A percentile compares a stretch with the other conserved stretches of the same genome.
Evolutionary conservation across 306 rosid genomes (phyloP).

Genomic region (Rosa rugosa): DNA sequence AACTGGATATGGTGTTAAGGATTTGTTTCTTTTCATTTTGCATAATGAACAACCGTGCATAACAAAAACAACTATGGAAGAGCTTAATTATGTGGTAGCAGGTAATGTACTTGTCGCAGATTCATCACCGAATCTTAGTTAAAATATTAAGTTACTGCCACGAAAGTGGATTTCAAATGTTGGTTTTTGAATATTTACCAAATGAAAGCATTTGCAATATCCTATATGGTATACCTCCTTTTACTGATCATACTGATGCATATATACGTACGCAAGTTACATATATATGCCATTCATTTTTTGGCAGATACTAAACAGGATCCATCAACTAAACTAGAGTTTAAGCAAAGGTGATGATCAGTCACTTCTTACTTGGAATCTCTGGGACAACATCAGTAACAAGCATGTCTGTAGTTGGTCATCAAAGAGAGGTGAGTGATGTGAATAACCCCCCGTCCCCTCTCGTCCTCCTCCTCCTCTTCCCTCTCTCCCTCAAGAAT

Average conservation of each 20-base stretch:
- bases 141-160: too few relatives aligned
- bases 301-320: slow-evolving; percentile 27
- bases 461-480: too few relatives aligned
- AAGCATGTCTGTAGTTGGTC: too few relatives aligned
- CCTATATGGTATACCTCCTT: slow-evolving; percentile 38
- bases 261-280: not conserved
- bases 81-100: slow-evolving; percentile 18
- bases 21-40: not conserved
- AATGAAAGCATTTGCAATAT: slow-evolving; percentile 43
- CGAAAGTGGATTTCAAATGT: slow-evolving; percentile 46
- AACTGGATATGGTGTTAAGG: not conserved
- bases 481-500: too few relatives aligned
- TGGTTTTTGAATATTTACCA: slow-evolving; percentile 47
- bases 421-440: too few relatives aligned
- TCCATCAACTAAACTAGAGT: slow-evolving; percentile 40
- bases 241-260: slow-evolving; percentile 1
- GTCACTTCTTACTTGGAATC: too few relatives aligned
- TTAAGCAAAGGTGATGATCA: slow-evolving; percentile 46
- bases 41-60: not conserved
- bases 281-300: not conserved
- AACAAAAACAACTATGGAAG: not conserved
- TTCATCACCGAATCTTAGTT: slow-evolving; percentile 47
- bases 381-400: too few relatives aligned
- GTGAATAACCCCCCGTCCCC: too few relatives aligned
- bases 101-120: slow-evolving; percentile 41